A percentile compares a stretch with the other conserved stretches of the same genome.
phyloP scores from a whole-genome alignment of 1,284 basidiomycete species.

The Heterobasidion annosum region DNA sequence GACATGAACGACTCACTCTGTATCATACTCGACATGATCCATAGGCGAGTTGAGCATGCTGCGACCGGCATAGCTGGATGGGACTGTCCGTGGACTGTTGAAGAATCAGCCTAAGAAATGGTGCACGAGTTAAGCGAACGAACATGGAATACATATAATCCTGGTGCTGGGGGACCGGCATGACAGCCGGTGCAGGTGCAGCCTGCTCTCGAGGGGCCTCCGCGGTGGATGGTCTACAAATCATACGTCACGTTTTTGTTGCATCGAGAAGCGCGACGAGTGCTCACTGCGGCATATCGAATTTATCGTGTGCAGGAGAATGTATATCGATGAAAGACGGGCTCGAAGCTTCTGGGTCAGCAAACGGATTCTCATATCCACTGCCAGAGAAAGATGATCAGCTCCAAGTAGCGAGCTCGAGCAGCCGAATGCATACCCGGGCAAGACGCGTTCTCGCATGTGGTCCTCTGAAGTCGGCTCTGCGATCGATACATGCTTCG shows the following conservation, averaged over 20 bases:
- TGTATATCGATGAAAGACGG: neutral
- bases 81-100: conserved; percentile 7
- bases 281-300: conserved; percentile 6
- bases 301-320: neutral
- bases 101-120: neutral
- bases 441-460: too few relatives aligned
- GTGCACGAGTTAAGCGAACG: neutral
- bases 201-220: too few relatives aligned
- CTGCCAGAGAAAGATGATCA: neutral
- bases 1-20: conserved; percentile 7
- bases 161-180: too few relatives aligned
- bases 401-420: too few relatives aligned
- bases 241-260: too few relatives aligned
- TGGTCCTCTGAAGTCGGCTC: neutral
- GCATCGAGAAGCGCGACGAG: neutral
- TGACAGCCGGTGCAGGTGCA: too few relatives aligned
- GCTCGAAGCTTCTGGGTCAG: neutral
- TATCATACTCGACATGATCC: conserved; percentile 7
- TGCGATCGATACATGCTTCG: neutral
- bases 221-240: too few relatives aligned
- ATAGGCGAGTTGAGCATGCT: conserved; percentile 1
- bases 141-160: too few relatives aligned
- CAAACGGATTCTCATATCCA: neutral
- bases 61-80: conserved; percentile 4
- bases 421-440: too few relatives aligned